phyloP scores from a whole-genome alignment of 495 filamentous ascomycete species.

The Jackrogersella multiformis region DNA sequence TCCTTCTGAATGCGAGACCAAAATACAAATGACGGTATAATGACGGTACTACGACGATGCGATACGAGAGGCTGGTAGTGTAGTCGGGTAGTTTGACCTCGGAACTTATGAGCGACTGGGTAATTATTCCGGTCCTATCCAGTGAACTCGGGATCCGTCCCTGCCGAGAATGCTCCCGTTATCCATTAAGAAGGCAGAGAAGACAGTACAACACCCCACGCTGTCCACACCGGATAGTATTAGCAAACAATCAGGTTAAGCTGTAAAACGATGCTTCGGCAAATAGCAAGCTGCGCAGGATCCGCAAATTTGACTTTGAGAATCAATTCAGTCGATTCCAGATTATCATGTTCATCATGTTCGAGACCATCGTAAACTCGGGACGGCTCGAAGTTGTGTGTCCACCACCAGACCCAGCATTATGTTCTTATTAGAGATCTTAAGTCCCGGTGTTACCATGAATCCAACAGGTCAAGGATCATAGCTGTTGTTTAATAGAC shows the following conservation, averaged over 20 bases:
- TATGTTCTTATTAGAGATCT: constrained; percentile 29
- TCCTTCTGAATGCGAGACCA: constrained; percentile 8
- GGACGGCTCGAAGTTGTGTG: constrained; percentile 37
- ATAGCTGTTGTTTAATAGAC: constrained; percentile 21
- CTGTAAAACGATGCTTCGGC: constrained; percentile 14
- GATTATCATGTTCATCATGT: constrained; percentile 29
- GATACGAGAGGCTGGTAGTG: constrained; percentile 5
- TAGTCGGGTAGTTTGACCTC: constrained; percentile 3
- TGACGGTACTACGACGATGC: constrained; percentile 23
- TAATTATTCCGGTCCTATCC: constrained; percentile 5
- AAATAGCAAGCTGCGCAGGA: constrained; percentile 8
- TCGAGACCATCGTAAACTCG: constrained; percentile 21
- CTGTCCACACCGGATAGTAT: constrained; percentile 5
- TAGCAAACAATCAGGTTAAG: constrained; percentile 26
- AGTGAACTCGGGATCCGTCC: background rate
- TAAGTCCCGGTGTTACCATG: constrained; percentile 15
- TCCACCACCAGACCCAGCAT: constrained; percentile 31
- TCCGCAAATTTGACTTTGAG: constrained; percentile 20
- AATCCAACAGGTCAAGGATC: constrained; percentile 19
- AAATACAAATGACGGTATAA: constrained; percentile 23
- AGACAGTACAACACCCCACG: constrained; percentile 9
- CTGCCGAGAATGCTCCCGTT: constrained; percentile 9
- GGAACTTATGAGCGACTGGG: constrained; percentile 2
- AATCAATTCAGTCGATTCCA: constrained; percentile 5
- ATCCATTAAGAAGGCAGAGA: constrained; percentile 1